Evolutionary conservation across 2,329 filamentous ascomycete species (phyloP).

Genomic region (Geoglossum cookeanum): DNA sequence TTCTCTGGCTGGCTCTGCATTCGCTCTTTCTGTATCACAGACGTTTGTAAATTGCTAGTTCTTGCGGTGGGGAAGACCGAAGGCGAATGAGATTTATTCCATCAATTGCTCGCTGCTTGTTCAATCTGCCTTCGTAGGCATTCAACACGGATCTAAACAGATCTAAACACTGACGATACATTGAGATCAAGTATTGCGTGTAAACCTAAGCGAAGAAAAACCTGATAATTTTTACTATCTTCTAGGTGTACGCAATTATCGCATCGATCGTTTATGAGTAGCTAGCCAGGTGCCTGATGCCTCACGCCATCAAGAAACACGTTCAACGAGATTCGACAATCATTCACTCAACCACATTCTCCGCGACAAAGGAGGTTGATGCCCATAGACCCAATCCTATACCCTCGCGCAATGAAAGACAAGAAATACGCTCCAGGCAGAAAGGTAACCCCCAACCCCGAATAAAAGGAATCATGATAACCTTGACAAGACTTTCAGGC

Average conservation of each 20-base stretch:
- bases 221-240: background rate
- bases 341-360: background rate
- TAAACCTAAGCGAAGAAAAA: background rate
- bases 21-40: background rate
- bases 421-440: background rate
- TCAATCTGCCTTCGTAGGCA: background rate
- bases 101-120: background rate
- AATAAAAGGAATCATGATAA: background rate
- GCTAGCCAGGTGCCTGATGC: background rate
- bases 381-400: background rate
- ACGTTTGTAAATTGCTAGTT: conserved; percentile 1
- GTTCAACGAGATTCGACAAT: background rate
- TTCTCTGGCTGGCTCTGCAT: background rate
- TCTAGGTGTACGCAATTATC: background rate
- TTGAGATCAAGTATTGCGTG: background rate
- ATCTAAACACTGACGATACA: background rate
- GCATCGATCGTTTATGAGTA: background rate
- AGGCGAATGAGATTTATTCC: background rate
- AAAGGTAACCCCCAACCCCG: background rate
- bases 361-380: background rate
- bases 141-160: background rate
- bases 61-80: background rate
- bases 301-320: background rate
- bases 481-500: background rate
- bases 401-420: background rate